These are phyloP conservation scores for Plasmodium coatneyi DNA, from an alignment of 169 alveolate genomes.

Conservation along the genomic window DNA sequence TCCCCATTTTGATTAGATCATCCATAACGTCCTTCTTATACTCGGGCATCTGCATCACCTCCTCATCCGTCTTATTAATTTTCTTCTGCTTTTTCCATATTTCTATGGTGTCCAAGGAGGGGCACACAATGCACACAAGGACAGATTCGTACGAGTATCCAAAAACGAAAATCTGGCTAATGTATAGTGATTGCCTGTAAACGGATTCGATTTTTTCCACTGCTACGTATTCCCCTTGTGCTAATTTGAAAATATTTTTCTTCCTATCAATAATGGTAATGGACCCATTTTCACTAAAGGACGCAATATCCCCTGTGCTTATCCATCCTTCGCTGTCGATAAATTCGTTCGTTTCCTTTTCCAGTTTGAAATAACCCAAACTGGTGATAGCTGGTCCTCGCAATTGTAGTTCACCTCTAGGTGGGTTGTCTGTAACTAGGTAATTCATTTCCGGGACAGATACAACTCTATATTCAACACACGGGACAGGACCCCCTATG, in stretches of 20 bases:
- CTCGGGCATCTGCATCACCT: conserved; percentile 34
- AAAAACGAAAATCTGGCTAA: conserved; percentile 83
- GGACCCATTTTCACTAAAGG: conserved; percentile 87
- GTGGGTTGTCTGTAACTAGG: conserved; percentile 86
- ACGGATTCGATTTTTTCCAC: conserved; percentile 93
- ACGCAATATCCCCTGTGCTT: conserved; percentile 94
- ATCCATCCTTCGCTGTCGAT: conserved; percentile 93
- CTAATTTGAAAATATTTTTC: conserved; percentile 95
- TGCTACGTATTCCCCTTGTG: conserved; percentile 97
- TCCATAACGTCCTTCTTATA: conserved; percentile 77
- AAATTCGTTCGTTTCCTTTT: conserved; percentile 88
- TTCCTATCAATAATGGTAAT: conserved; percentile 94
- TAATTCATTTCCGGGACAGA: conserved; percentile 95
- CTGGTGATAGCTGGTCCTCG: conserved; percentile 89
- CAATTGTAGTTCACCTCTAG: conserved; percentile 94
- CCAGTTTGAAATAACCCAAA: conserved; percentile 93
- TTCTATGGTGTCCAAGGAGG: conserved; percentile 78
- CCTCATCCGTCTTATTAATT: conserved; percentile 40
- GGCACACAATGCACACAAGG: conserved; percentile 75
- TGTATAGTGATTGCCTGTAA: conserved; percentile 74
- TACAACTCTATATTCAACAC: conserved; percentile 87
- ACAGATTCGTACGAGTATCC: conserved; percentile 80
- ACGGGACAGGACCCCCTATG: conserved; percentile 92
- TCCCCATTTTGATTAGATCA: conserved; percentile 73
- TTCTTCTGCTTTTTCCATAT: conserved; percentile 70